These are phyloP conservation scores for Suillus tomentosus DNA, from an alignment of 768 basidiomycete species.

Conservation along the genomic window DNA sequence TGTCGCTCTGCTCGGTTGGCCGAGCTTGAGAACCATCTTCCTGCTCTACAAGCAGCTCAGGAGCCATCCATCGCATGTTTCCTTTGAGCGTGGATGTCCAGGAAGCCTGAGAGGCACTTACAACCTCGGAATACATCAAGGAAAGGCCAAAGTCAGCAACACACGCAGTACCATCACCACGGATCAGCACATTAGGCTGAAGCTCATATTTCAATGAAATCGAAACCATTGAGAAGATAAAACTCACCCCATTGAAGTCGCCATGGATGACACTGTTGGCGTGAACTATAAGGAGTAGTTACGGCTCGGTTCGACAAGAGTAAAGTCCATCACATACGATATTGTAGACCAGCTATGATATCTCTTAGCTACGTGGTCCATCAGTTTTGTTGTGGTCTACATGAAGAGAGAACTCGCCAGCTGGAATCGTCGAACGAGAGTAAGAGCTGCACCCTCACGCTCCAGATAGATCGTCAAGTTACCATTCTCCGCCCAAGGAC, in stretches of 20 bases:
- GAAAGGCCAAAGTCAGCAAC: conserved; percentile 52
- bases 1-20: conserved; percentile 33
- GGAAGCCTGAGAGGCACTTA: conserved; percentile 14
- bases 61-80: conserved; percentile 46
- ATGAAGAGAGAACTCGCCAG: conserved; percentile 16
- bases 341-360: background rate
- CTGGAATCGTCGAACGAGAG: conserved; percentile 2
- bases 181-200: conserved; percentile 49
- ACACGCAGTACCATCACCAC: conserved; percentile 41
- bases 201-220: background rate
- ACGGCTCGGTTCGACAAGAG: background rate
- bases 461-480: conserved; percentile 22
- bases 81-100: conserved; percentile 22
- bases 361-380: background rate
- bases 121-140: conserved; percentile 37
- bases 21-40: background rate
- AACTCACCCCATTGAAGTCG: conserved; percentile 14
- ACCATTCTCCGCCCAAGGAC: conserved; percentile 29
- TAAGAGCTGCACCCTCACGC: background rate
- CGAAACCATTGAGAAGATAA: background rate
- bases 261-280: conserved; percentile 6
- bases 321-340: background rate
- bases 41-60: conserved; percentile 32
- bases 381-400: background rate
- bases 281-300: conserved; percentile 4